phyloP scores from a whole-genome alignment of 495 filamentous ascomycete genomes.

The Tuber brumale region DNA sequence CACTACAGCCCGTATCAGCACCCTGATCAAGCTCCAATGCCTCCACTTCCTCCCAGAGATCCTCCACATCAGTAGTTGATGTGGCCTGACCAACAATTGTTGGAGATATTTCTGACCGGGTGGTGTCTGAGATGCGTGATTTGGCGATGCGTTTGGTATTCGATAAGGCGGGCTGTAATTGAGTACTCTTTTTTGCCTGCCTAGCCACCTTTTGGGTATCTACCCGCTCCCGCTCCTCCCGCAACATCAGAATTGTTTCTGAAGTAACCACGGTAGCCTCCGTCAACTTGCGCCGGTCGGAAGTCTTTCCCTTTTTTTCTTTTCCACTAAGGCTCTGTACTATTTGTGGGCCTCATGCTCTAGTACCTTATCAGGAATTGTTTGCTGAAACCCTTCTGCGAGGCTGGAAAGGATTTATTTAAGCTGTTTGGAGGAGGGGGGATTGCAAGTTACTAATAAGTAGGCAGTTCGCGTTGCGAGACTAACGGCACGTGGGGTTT shows the following conservation, averaged over 20 bases:
- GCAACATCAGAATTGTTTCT: no score
- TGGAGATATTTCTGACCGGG: neutral
- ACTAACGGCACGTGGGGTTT: neutral
- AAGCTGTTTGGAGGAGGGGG: neutral
- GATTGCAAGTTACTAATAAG: neutral
- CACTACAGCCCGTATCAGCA: neutral
- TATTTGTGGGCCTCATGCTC: neutral
- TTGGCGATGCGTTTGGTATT: neutral
- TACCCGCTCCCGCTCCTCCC: no score
- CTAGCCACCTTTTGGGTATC: accelerated
- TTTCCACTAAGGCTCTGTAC: neutral
- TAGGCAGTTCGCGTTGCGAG: neutral
- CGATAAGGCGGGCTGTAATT: neutral
- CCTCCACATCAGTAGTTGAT: neutral
- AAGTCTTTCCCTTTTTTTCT: neutral
- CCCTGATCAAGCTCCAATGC: neutral
- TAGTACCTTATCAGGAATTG: neutral
- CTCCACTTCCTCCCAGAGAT: neutral
- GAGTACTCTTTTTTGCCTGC: neutral
- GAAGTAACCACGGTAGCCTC: no score
- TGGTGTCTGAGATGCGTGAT: neutral
- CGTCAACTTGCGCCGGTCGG: no score
- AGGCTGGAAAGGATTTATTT: neutral
- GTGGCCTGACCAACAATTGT: neutral
- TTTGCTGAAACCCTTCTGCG: neutral